phyloP scores from a whole-genome alignment of 768 basidiomycete species.

The Termitomyces titanicus region DNA sequence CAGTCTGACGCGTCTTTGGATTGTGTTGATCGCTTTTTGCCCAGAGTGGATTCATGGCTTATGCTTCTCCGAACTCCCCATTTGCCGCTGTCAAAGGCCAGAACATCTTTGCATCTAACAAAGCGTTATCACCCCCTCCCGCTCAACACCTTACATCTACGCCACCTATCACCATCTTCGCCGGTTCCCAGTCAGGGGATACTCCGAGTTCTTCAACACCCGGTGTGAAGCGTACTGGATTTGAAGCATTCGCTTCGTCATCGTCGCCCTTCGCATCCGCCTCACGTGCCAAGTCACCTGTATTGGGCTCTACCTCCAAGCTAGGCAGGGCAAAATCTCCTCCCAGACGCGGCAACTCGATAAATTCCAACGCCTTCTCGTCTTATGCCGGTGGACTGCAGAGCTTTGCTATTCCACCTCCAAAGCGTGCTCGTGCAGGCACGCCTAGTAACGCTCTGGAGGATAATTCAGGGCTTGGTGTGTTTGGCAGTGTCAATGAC shows the following conservation, averaged over 20 bases:
- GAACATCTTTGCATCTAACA: slow-evolving; percentile 44
- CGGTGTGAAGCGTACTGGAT: slow-evolving; percentile 30
- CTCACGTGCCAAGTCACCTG: slow-evolving; percentile 53
- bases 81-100: slow-evolving; percentile 73
- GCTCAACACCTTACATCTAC: slow-evolving; percentile 13
- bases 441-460: slow-evolving; percentile 50
- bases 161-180: slow-evolving; percentile 5
- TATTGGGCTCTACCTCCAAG: slow-evolving; percentile 37
- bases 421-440: slow-evolving; percentile 53
- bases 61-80: slow-evolving; percentile 70
- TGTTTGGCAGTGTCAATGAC: slow-evolving; percentile 18
- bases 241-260: slow-evolving; percentile 28
- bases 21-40: slow-evolving; percentile 9
- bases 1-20: slow-evolving; percentile 5
- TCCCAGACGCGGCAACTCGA: slow-evolving; percentile 37
- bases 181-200: slow-evolving; percentile 12
- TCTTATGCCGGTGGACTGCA: slow-evolving; percentile 54
- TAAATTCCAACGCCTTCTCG: slow-evolving; percentile 52
- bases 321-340: slow-evolving; percentile 54
- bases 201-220: slow-evolving; percentile 19
- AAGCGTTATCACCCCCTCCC: slow-evolving; percentile 29
- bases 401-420: slow-evolving; percentile 45
- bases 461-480: slow-evolving; percentile 23
- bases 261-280: slow-evolving; percentile 27
- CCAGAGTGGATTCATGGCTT: slow-evolving; percentile 77